Conservation (phyloP, 495 filamentous ascomycete species). For the Cetradonia linearis region DNA sequence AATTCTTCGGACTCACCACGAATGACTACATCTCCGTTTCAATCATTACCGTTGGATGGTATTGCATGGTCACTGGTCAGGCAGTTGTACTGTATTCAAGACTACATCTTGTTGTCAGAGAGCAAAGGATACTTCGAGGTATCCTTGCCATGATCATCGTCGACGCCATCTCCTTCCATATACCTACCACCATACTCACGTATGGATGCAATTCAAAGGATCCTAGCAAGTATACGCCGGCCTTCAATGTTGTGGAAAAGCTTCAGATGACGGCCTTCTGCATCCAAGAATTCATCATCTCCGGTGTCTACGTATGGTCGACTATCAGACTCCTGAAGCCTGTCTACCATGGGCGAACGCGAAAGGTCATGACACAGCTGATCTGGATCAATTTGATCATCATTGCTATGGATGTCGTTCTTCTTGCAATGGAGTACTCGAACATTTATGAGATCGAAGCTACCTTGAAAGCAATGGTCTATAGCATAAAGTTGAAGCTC, state of each 20-base stretch:
- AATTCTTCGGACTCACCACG: slow-evolving; percentile 34
- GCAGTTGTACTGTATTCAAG: slow-evolving; percentile 43
- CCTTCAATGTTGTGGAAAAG: slow-evolving; percentile 47
- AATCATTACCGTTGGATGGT: slow-evolving; percentile 43
- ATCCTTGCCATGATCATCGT: slow-evolving; percentile 37
- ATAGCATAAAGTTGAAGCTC: slow-evolving; percentile 56
- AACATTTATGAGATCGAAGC: slow-evolving; percentile 46
- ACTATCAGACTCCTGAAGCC: slow-evolving; percentile 42
- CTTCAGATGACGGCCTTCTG: slow-evolving; percentile 48
- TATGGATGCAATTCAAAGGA: slow-evolving; percentile 37
- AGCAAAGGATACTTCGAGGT: slow-evolving; percentile 34
- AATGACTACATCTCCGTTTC: slow-evolving; percentile 34
- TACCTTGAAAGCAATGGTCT: slow-evolving; percentile 46
- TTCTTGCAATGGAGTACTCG: slow-evolving; percentile 43
- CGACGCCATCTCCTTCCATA: slow-evolving; percentile 38
- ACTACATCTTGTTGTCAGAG: slow-evolving; percentile 40
- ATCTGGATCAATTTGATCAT: slow-evolving; percentile 46
- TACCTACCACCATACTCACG: slow-evolving; percentile 42
- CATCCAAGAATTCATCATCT: slow-evolving; percentile 48
- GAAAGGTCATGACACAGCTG: slow-evolving; percentile 43
- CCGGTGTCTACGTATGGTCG: slow-evolving; percentile 47
- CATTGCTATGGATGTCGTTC: slow-evolving; percentile 40
- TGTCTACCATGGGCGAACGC: slow-evolving; percentile 34
- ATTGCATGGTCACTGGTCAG: slow-evolving; percentile 45
- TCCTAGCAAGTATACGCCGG: slow-evolving; percentile 29